Evolutionary conservation across 1,284 basidiomycete genomes (phyloP), one percentile per base, ranked within the genome.

Genomic region (Leccinum pallidistipes): DNA sequence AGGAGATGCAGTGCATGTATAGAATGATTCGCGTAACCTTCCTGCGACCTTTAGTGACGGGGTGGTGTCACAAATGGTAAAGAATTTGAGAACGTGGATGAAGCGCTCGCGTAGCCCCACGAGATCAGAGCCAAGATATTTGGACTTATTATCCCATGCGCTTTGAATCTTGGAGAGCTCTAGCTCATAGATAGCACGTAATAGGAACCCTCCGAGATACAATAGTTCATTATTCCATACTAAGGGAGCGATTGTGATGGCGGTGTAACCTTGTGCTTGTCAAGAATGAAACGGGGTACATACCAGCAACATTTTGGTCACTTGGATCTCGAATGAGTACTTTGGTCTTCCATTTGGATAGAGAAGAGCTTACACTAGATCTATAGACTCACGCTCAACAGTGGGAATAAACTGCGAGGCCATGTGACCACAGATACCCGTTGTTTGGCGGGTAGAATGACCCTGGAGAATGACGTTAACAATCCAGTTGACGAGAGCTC

Each of bases 401-500:
- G 96, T 99, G 2, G 95, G 94, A 62, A 99, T 97, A 72, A 98
- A 98, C 8, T 92, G 81, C 0, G 93, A 90, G 3, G 94, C 86
- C 74, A 98, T 86, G 69, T 97, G 94, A 0, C 95, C 95, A 8
- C 92, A 92, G 34, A 97, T 86, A 34, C 95, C 94, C 1, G 95
- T 97, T 2, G 94, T 97, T 77, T 57, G 56, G 21, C 56, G 31
- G 24, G 56, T 57, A 18, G 56, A 24, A 27, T 54, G 52, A 14
- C 52, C 52, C 52, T 54, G n/a, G 3, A 52, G n/a, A 52, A 55
- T 21, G 14, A 29, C 14, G 24, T 56, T 11, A 54, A 38, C 3
- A 32, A 36, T 36, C 7, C 9, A 52, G 10, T 21, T 10, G 5
- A 36, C 18, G 18, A 29, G 7, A 36, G 24, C 27, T 51, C 27